These are phyloP conservation scores for Aspergillus awamori DNA, from an alignment of 2,329 filamentous ascomycete species.

Conservation along the genomic window DNA sequence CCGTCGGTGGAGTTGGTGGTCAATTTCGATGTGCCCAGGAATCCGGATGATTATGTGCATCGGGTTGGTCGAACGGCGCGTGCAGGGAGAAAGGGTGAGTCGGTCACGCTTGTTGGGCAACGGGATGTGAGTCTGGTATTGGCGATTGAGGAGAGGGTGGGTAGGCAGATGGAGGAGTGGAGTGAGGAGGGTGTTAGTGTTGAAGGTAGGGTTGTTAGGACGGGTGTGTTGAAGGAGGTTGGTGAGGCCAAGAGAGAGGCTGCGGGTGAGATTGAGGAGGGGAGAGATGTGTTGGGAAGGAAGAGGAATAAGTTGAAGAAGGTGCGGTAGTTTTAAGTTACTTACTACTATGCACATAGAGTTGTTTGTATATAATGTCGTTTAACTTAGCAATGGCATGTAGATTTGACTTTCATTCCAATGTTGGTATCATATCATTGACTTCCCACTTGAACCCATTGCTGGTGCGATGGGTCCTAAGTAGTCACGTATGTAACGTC, in stretches of 20 bases:
- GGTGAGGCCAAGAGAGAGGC: conserved; percentile 96
- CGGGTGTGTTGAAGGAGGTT: conserved; percentile 78
- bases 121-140: conserved; percentile 88
- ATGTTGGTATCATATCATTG: no score
- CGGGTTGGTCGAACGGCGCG: conserved; percentile 92
- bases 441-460: neutral
- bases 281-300: conserved; percentile 88
- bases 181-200: conserved; percentile 88
- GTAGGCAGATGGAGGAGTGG: conserved; percentile 78
- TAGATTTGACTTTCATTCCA: no score
- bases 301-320: conserved; percentile 55
- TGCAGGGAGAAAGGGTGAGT: conserved; percentile 80
- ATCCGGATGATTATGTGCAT: conserved; percentile 97
- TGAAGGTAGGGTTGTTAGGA: conserved; percentile 83
- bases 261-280: conserved; percentile 86
- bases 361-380: neutral
- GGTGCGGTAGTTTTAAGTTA: conserved; percentile 31
- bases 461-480: no score
- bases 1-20: conserved; percentile 86
- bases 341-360: no score
- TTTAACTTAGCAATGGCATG: neutral
- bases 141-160: conserved; percentile 83
- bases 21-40: conserved; percentile 95
- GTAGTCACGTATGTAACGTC: no score
- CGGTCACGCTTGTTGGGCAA: conserved; percentile 88